Evolutionary conservation across 495 filamentous ascomycete species (phyloP), one percentile per base, ranked within the genome.

Genomic region (Xylaria bambusicola): DNA sequence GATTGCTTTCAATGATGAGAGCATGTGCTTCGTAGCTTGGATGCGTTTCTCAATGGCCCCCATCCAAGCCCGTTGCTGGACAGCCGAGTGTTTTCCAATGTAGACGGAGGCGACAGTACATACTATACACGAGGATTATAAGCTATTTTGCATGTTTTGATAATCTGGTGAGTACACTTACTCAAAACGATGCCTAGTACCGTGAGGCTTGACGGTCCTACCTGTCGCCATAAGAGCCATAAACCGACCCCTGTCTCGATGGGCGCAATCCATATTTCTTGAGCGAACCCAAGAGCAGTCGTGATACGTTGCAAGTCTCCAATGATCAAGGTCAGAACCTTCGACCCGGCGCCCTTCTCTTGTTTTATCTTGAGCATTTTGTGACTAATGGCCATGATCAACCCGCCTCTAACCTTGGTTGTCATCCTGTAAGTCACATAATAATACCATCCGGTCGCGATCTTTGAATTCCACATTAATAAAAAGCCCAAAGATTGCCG

Each of bases 1-100:
- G 45, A 86, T 71, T 7, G 77, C 74, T 61, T 83, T 82, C 69
- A 84, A 79, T 1, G 81, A 75, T 6, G 78, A 73, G 3, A 84
- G 70, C 78, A 82, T 83, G 2, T 71, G 62, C 1, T 71, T 74
- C 12, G 80, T 82, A 10, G 73, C 71, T 38, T 67, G 73, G 29
- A 80, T 77, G 31, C 76, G 71, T 56, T 64, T 71, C 49, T 79
- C 68, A 36, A 18, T 48, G 9, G 55, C 50, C 8, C 33, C 33
- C 5, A 35, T 15, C 46, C 42, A 58, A 20, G 21, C n/a, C 17
- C 35, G 31, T 31, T 48, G 44, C 29, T 51, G 31, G 8, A 21
- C 44, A 23, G 55, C 55, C 9, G 47, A 24, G 10, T 17, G 15
- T 26, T 64, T 52, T 60, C 44, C 47, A 15, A 48, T 49, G 31